Conservation (phyloP, 768 basidiomycete genomes). For the Boletus subcaerulescens region DNA sequence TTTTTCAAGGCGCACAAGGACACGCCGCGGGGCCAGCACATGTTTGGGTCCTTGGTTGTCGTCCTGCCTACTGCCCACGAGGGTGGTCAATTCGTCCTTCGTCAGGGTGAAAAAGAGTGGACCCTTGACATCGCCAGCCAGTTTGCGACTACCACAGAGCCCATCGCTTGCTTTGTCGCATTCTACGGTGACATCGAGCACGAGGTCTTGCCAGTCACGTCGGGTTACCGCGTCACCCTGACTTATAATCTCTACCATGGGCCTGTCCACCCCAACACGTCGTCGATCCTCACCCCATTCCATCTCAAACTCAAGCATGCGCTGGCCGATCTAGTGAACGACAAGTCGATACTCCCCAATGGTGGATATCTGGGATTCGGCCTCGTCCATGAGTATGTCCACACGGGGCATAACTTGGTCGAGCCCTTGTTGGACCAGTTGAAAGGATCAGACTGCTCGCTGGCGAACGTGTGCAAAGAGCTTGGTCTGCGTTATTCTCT, state of each 20-base stretch:
- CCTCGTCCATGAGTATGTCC: slow-evolving; percentile 14
- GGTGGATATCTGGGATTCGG: slow-evolving; percentile 16
- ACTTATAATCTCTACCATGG: slow-evolving; percentile 38
- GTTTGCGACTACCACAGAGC: background rate
- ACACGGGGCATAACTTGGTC: background rate
- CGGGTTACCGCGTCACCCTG: slow-evolving; percentile 44
- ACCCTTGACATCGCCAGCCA: background rate
- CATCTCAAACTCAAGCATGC: background rate
- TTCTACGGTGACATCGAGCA: slow-evolving; percentile 46
- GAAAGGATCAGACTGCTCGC: slow-evolving; percentile 3
- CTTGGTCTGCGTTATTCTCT: slow-evolving; percentile 6
- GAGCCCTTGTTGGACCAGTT: background rate
- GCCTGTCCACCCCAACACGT: background rate
- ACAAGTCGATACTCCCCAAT: background rate
- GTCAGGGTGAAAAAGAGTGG: slow-evolving; percentile 3
- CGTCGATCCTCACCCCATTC: background rate
- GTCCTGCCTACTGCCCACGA: slow-evolving; percentile 40
- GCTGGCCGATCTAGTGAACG: background rate
- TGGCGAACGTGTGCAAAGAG: slow-evolving; percentile 5
- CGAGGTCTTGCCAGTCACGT: slow-evolving; percentile 40
- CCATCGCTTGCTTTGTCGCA: slow-evolving; percentile 36
- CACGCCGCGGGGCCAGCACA: slow-evolving; percentile 37
- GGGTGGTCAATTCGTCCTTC: slow-evolving; percentile 13
- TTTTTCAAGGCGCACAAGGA: slow-evolving; percentile 13
- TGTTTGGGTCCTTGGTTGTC: slow-evolving; percentile 53